phyloP scores from a whole-genome alignment of 2,329 filamentous ascomycete species.

The Chaetomiaceae sp. region DNA sequence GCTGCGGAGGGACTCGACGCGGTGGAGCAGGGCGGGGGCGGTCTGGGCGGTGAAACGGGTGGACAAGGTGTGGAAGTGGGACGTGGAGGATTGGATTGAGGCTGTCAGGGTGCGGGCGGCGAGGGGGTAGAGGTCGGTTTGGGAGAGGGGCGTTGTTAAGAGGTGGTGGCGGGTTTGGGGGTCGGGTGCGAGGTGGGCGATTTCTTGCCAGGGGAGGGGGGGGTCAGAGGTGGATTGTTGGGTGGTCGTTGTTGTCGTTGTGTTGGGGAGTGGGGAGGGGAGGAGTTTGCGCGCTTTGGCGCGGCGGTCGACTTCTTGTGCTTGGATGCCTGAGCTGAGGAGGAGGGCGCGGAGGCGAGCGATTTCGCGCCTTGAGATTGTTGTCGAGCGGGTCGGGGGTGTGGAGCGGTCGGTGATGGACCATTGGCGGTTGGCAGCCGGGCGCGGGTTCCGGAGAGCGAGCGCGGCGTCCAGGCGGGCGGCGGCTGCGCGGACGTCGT shows the following conservation, averaged over 20 bases:
- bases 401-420: slow-evolving; percentile 43
- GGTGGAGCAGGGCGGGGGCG: slow-evolving; percentile 46
- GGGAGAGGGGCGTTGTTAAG: slow-evolving; percentile 33
- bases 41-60: slow-evolving; percentile 55
- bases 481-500: slow-evolving; percentile 32
- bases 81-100: slow-evolving; percentile 43
- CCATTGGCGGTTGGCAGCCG: slow-evolving; percentile 40
- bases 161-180: slow-evolving; percentile 30
- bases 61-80: slow-evolving; percentile 55
- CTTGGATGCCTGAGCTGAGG: slow-evolving; percentile 83
- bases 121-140: slow-evolving; percentile 45
- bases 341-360: slow-evolving; percentile 73
- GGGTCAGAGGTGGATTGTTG: too few relatives aligned
- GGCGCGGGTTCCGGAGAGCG: slow-evolving; percentile 25
- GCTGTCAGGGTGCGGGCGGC: slow-evolving; percentile 48
- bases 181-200: slow-evolving; percentile 39
- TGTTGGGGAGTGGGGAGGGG: slow-evolving; percentile 26
- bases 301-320: slow-evolving; percentile 69
- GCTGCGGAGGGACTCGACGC: slow-evolving; percentile 44
- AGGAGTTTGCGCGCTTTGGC: slow-evolving; percentile 47
- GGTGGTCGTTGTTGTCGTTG: slow-evolving; percentile 12
- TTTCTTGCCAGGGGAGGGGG: slow-evolving; percentile 35
- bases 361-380: slow-evolving; percentile 65
- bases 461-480: slow-evolving; percentile 34
- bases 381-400: slow-evolving; percentile 29